These are phyloP conservation scores for Xanthoconium stramineum DNA, from an alignment of 768 basidiomycete genomes.

Conservation along the genomic window DNA sequence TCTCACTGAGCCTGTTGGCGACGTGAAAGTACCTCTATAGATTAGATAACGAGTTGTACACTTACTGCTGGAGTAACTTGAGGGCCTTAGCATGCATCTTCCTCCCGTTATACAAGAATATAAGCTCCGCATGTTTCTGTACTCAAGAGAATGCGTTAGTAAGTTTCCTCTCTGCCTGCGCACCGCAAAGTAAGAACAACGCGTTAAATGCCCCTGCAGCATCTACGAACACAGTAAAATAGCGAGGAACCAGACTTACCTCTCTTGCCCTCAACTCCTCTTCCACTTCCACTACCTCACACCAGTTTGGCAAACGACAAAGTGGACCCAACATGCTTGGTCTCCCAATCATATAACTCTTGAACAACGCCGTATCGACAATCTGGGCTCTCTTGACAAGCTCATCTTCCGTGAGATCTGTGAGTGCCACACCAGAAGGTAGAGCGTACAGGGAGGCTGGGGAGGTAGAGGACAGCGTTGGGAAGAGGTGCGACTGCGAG, in stretches of 20 bases:
- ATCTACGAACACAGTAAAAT: background rate
- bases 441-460: slow-evolving; percentile 73
- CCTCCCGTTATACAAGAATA: slow-evolving; percentile 90
- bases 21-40: background rate
- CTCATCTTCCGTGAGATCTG: slow-evolving; percentile 75
- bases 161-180: background rate
- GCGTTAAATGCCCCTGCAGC: background rate
- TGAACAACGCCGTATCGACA: slow-evolving; percentile 93
- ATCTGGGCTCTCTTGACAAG: slow-evolving; percentile 88
- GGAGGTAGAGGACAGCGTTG: slow-evolving; percentile 69
- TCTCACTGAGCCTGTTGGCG: slow-evolving; percentile 65
- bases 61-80: slow-evolving; percentile 79
- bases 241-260: slow-evolving; percentile 40
- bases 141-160: background rate
- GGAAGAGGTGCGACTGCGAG: slow-evolving; percentile 62
- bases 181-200: background rate
- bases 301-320: slow-evolving; percentile 94
- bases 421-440: slow-evolving; percentile 66
- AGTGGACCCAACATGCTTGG: slow-evolving; percentile 81
- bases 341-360: slow-evolving; percentile 80
- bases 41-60: background rate
- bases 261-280: slow-evolving; percentile 76
- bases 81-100: slow-evolving; percentile 93
- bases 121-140: slow-evolving; percentile 89
- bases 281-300: slow-evolving; percentile 92